These are phyloP conservation scores for Ceratocystis eucalypticola DNA, from an alignment of 2,329 filamentous ascomycete genomes.

Conservation along the genomic window DNA sequence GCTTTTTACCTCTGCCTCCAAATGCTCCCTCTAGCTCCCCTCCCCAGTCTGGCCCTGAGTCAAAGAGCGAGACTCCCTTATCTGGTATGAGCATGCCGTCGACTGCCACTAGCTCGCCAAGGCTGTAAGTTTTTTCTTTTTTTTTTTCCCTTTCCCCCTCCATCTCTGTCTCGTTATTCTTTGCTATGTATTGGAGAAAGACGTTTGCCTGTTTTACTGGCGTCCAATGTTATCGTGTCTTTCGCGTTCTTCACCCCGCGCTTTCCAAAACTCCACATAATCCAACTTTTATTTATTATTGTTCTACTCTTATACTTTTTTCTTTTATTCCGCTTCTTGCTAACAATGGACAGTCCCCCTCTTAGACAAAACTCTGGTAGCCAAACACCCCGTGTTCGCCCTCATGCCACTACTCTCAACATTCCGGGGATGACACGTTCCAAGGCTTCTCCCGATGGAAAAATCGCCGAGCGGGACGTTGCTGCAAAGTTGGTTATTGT, in stretches of 20 bases:
- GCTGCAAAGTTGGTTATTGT: constrained; percentile 94
- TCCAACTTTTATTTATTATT: not conserved
- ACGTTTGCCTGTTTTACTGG: too few species aligned
- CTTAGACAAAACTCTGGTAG: constrained; percentile 60
- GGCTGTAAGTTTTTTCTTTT: constrained; percentile 35
- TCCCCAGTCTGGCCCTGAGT: constrained; percentile 12
- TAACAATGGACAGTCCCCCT: constrained; percentile 40
- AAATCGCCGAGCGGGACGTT: constrained; percentile 85
- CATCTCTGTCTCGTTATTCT: not conserved
- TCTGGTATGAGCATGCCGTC: constrained; percentile 44
- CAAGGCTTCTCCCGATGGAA: constrained; percentile 86
- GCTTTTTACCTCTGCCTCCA: not conserved
- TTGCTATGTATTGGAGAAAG: too few species aligned
- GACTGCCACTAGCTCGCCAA: constrained; percentile 44
- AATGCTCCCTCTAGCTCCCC: not conserved
- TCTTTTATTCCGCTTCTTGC: constrained; percentile 6
- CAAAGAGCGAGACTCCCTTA: constrained; percentile 37
- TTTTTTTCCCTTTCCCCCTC: constrained; percentile 14
- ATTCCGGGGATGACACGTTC: constrained; percentile 94
- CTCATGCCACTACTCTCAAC: constrained; percentile 86
- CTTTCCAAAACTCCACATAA: too few species aligned
- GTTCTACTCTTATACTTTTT: constrained; percentile 13
- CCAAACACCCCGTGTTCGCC: constrained; percentile 62
- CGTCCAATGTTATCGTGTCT: too few species aligned
- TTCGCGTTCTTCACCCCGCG: too few species aligned